Evolutionary conservation across 371 early-diverging fungal species (phyloP).

Genomic region (Mortierella sp.): DNA sequence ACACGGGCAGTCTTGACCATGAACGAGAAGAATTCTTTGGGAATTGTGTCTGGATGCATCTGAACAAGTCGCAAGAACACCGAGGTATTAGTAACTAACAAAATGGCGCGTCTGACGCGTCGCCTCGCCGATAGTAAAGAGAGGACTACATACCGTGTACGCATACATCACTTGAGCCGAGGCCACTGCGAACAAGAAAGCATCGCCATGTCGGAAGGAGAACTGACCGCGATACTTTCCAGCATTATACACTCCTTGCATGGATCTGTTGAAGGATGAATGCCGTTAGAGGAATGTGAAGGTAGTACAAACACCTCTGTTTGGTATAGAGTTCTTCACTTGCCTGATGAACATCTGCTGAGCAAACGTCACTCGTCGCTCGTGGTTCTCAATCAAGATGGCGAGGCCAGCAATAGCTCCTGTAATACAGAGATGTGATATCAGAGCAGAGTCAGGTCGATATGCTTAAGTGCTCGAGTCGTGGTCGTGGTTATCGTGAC

Average conservation of each 20-base stretch:
- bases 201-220: constrained; percentile 72
- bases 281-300: background rate
- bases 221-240: constrained; percentile 71
- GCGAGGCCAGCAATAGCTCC: constrained; percentile 66
- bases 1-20: constrained; percentile 75
- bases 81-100: too few relatives aligned
- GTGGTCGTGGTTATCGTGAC: too few relatives aligned
- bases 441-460: background rate
- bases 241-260: constrained; percentile 70
- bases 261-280: constrained; percentile 54
- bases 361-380: constrained; percentile 70
- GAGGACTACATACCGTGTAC: constrained; percentile 62
- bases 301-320: constrained; percentile 12
- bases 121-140: background rate
- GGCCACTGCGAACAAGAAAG: constrained; percentile 67
- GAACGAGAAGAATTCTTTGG: constrained; percentile 73
- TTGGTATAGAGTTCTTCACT: background rate
- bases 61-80: background rate
- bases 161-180: constrained; percentile 73
- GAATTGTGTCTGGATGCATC: constrained; percentile 74
- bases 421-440: constrained; percentile 1
- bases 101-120: too few relatives aligned
- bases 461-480: too few relatives aligned
- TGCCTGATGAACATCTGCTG: constrained; percentile 60
- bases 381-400: constrained; percentile 68